phyloP scores from a whole-genome alignment of 1,284 basidiomycete genomes.

The Malassezia pachydermatis region DNA sequence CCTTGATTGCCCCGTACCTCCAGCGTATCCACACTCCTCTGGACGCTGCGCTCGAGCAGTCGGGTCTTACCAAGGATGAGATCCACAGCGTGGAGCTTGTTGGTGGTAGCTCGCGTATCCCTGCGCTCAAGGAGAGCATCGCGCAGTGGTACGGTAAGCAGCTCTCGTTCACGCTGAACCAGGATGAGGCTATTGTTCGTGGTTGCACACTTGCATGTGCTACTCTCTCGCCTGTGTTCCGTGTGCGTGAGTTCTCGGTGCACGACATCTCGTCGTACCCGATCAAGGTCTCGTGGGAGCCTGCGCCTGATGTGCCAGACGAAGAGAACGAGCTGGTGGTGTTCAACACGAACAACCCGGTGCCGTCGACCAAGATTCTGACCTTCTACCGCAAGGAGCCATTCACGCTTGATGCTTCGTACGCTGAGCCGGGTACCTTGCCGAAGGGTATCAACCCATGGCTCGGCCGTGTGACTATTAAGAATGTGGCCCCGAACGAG shows the following conservation, averaged over 20 bases:
- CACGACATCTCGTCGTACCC: slow-evolving; percentile 46
- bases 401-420: slow-evolving; percentile 42
- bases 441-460: slow-evolving; percentile 43
- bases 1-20: slow-evolving; percentile 39
- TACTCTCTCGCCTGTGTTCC: slow-evolving; percentile 47
- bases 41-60: slow-evolving; percentile 37
- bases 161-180: slow-evolving; percentile 45
- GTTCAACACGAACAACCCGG: slow-evolving; percentile 47
- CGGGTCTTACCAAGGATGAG: slow-evolving; percentile 43
- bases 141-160: slow-evolving; percentile 33
- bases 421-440: slow-evolving; percentile 33
- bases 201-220: slow-evolving; percentile 47
- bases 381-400: slow-evolving; percentile 49
- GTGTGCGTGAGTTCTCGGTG: slow-evolving; percentile 44
- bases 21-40: slow-evolving; percentile 35
- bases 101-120: slow-evolving; percentile 45
- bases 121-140: slow-evolving; percentile 43
- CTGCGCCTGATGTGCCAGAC: slow-evolving; percentile 43
- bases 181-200: slow-evolving; percentile 45
- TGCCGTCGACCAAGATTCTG: slow-evolving; percentile 48
- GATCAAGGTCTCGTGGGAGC: slow-evolving; percentile 48
- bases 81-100: slow-evolving; percentile 45
- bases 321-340: slow-evolving; percentile 47
- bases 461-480: slow-evolving; percentile 43
- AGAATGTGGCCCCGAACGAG: slow-evolving; percentile 43